Evolutionary conservation across 176 grass and related monocot genomes (phyloP), one percentile per base, ranked within the genome.

Genomic region (Luzula sylvatica): DNA sequence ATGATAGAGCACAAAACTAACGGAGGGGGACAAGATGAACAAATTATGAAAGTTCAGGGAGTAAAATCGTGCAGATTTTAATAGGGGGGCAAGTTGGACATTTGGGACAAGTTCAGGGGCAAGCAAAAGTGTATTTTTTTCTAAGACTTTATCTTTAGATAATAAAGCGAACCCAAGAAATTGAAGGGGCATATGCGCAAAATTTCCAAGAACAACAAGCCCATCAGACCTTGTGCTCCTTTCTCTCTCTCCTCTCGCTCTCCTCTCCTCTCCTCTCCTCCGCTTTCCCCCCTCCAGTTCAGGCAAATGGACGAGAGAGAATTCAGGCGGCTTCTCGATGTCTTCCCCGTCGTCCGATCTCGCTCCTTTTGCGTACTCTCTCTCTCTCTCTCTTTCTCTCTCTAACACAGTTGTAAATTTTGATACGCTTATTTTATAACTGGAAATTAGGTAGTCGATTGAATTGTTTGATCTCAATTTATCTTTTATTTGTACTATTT

Each of bases 321-420:
- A 72, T 98, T 98, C 78, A 78, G 52, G 49, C 56, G 72, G 15
- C 77, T 75, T 71, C 93, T 90, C 40, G 81, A 90, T 7, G 81
- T 83, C 40, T 98, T 83, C 78, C 86, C 92, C 18, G 65, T 98
- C 51, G 81, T 98, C 46, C 78, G 85, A 22, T 80, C 72, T 29
- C 67, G 77, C 28, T 51, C 81, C 59, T 96, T 86, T 69, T 86
- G 81, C 52, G 92, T 96, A 89, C 67, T 29, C 75, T 26, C 15
- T 69, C n/a, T 11, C 28, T 68, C 24, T 35, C 3, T 53, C 13
- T 14, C 27, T 8, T 15, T 55, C 54, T 28, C 19, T 41, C 27
- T 46, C 16, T 2, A 4, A n/a, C n/a, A 2, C n/a, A 19, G 11
- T 56, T 58, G 18, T 35, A 45, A 11, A 38, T 48, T 65, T 38